Evolutionary conservation across 148 eudicot genomes (phyloP), one percentile per base, ranked within the genome.

Genomic region (Suaeda aralocaspica): DNA sequence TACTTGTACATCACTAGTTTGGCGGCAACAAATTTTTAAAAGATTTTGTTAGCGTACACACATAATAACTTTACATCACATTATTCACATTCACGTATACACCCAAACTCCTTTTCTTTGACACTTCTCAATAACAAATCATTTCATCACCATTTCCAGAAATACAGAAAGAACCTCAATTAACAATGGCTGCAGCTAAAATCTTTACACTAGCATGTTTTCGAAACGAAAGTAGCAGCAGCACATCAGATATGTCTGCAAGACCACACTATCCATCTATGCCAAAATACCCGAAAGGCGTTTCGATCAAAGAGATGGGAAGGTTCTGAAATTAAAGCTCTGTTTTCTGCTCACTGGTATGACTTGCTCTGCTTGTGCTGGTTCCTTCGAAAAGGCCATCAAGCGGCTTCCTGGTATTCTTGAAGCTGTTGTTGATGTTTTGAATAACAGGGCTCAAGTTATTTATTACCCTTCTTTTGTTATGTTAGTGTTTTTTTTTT

Each of bases 321-420:
- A 56, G 88, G 76, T 36, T 51, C 83, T 30, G 85, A 86, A 78
- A 59, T 80, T 6, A 86, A 71, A 62, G 90, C 84, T 48, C 56
- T 88, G 75, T 84, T 88, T 70, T 74, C 86, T 0, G 96, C n/a
- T 92, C 11, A 66, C 36, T 9, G 98, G 98, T 24, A 92, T 92
- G 96, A 83, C 87, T 33, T 92, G 97, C 73, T 83, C 96, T 46
- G 96, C 96, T 36, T 92, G 96, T 49, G 93, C 96, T 21, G 96
- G 81, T 16, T 86, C 96, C 0, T 86, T 92, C 12, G 93, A 89
- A 81, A 92, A 85, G 83, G 91, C 93, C 22, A 76, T 92, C 36
- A 88, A 89, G 60, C 81, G 96, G 25, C 86, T 92, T 28, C 86
- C 89, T 1, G 96, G 96, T 2, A 92, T 92, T 73, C 80, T 66